phyloP scores from a whole-genome alignment of 495 filamentous ascomycete species.

The Pyrenopolyporus hunteri region DNA sequence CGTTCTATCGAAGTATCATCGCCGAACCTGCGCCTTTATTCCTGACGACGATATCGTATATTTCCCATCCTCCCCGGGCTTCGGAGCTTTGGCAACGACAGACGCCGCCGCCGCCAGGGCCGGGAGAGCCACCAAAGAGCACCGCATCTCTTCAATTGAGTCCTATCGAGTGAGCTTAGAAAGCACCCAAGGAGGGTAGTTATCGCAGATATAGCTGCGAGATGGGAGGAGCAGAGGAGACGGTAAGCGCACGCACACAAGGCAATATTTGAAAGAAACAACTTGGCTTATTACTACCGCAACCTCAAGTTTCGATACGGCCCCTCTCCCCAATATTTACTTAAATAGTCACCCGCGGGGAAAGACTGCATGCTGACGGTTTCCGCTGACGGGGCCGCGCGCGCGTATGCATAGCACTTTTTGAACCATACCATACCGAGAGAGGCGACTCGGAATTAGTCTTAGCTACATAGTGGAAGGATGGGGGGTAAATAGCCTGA shows the following conservation, averaged over 20 bases:
- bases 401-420: slow-evolving; percentile 24
- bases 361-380: slow-evolving; percentile 19
- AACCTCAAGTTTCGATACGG: slow-evolving; percentile 10
- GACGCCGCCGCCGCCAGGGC: slow-evolving; percentile 34
- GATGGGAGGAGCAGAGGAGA: slow-evolving; percentile 1
- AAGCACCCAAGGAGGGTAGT: no score
- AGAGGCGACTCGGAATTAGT: slow-evolving; percentile 38
- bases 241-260: slow-evolving; percentile 15
- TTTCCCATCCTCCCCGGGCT: slow-evolving; percentile 38
- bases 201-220: slow-evolving; percentile 22
- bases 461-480: slow-evolving; percentile 29
- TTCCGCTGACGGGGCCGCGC: slow-evolving; percentile 9
- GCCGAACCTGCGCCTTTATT: slow-evolving; percentile 58
- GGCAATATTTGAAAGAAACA: slow-evolving; percentile 24
- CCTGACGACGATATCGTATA: slow-evolving; percentile 57
- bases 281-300: slow-evolving; percentile 39
- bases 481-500: slow-evolving; percentile 36
- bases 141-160: slow-evolving; percentile 40
- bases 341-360: slow-evolving; percentile 24
- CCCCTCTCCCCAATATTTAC: slow-evolving; percentile 19
- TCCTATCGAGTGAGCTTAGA: slow-evolving; percentile 9
- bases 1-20: background rate
- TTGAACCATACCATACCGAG: slow-evolving; percentile 29
- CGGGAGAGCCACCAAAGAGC: slow-evolving; percentile 21
- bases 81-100: slow-evolving; percentile 33